Evolutionary conservation across 768 basidiomycete genomes (phyloP).

Genomic region (Baorangia bicolor): DNA sequence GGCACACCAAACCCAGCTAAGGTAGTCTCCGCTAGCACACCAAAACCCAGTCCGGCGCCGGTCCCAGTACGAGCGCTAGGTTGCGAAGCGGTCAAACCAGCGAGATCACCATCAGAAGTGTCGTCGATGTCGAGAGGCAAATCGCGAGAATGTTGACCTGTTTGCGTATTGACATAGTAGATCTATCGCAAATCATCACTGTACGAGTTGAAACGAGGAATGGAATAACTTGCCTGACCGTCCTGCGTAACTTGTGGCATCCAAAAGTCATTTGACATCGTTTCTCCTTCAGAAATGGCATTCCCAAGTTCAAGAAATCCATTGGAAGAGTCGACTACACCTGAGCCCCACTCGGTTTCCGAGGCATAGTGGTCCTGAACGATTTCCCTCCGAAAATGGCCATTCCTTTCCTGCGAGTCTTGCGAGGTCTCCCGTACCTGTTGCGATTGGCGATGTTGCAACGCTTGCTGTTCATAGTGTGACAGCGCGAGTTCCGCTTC

Average conservation of each 20-base stretch:
- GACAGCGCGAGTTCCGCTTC: constrained; percentile 71
- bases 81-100: constrained; percentile 53
- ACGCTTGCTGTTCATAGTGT: constrained; percentile 13
- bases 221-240: constrained; percentile 66
- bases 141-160: constrained; percentile 79
- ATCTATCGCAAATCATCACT: constrained; percentile 52
- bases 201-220: background rate
- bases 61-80: constrained; percentile 55
- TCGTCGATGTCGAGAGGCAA: constrained; percentile 77
- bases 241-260: constrained; percentile 80
- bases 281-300: constrained; percentile 27
- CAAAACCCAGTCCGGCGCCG: constrained; percentile 50
- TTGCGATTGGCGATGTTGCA: constrained; percentile 12
- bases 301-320: constrained; percentile 34
- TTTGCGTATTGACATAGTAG: constrained; percentile 91
- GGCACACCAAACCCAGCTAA: constrained; percentile 60
- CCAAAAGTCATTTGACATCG: constrained; percentile 78
- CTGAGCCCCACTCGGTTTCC: constrained; percentile 48
- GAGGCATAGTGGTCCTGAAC: constrained; percentile 30
- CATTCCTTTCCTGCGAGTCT: constrained; percentile 13
- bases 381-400: constrained; percentile 12
- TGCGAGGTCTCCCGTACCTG: constrained; percentile 14
- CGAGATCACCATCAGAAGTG: constrained; percentile 60
- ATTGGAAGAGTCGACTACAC: constrained; percentile 36
- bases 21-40: constrained; percentile 35